Base-by-base conservation (phyloP, 2,329 filamentous ascomycete species). In the Akanthomyces muscarius region DNA sequence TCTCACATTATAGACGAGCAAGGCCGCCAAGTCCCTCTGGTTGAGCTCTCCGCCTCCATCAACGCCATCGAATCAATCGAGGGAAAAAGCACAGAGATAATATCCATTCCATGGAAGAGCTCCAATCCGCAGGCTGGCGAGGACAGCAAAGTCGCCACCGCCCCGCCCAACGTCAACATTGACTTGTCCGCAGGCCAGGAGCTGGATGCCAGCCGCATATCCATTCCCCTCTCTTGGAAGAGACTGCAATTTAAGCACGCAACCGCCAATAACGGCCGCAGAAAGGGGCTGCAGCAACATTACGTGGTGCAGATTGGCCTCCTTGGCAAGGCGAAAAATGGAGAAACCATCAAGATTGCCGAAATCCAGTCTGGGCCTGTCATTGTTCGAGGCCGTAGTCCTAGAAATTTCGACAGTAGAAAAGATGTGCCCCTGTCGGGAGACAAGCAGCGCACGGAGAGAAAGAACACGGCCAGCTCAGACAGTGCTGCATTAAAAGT, bases 101-200 rank as follows among this genome's bases (percentile, higher is more conserved):
- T 98, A 64, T 95, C 90, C 0, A 95, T 98, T 54, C 94, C 94
- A 0, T 97, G 94, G 93, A 97, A 97, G 79, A 96, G 80, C 83
- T 71, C 89, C 78, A 70, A 87, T 77, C 69, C 88, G 72, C 74
- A 83, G 70, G 71, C 79, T 2, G 74, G 74, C 21, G 81, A 85
- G 69, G 83, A 81, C 65, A 72, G 75, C 62, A 85, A 82, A 68
- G 76, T 77, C 3, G 79, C 74, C 3, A 71, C 78, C 13, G 77
- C 83, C 4, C 86, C 86, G 42, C 81, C 83, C 0, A 80, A 80
- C 61, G 77, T 86, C 51, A 75, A 81, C 0, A 72, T 89, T 30
- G 85, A 88, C 68, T 72, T 87, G 5, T 74, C 76, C 57, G 77
- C 79, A 33, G 85, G 83, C 23, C 84, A 86, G 79, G 92, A 79